Evolutionary conservation across 2,329 filamentous ascomycete genomes (phyloP), one percentile per base, ranked within the genome.

Genomic region (Nannizzia gypsea): DNA sequence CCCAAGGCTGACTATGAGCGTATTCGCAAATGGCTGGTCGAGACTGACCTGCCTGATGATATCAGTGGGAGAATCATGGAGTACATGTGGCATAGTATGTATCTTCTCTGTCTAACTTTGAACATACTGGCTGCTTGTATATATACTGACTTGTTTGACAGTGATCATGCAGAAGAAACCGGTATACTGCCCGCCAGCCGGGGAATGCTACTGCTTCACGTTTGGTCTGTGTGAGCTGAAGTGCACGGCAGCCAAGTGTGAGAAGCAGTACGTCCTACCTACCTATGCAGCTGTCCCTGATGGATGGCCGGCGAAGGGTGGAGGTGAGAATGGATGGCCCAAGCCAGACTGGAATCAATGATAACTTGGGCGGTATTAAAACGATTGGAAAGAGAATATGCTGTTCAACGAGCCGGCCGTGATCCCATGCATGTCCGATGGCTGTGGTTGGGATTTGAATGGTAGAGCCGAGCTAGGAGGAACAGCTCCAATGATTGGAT

Each of bases 171-270:
- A 81, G 58, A 80, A 81, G 63, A 71, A 78, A 24, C 68, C 78
- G 5, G 77, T 85, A 1, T 78, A 85, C 64, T 88, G 85, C 64
- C 85, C 85, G 0, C 73, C 75, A 17, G 82, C 82, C 1, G 71
- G 76, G 52, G 79, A 81, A 6, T 88, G 85, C 68, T 87, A 87
- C 69, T 88, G 85, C 71, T 81, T 84, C 44, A 77, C 83, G 15
- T 88, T 84, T 65, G 84, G 84, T 0, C 65, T 85, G 26, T 88
- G 85, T 69, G 64, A 77, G 59, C 64, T 81, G 15, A 64, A 62
- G 13, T 76, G 74, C 58, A 65, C 64, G 3, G 56, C 50, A 8
- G 61, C 58, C 15, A 52, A 44, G 42, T 87, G 85, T 66, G 72
- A 78, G 3, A 77, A 77, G 1, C 79, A 82, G 60, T 88, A 87